These are phyloP conservation scores for Echria macrotheca DNA, from an alignment of 495 filamentous ascomycete genomes.

Conservation along the genomic window DNA sequence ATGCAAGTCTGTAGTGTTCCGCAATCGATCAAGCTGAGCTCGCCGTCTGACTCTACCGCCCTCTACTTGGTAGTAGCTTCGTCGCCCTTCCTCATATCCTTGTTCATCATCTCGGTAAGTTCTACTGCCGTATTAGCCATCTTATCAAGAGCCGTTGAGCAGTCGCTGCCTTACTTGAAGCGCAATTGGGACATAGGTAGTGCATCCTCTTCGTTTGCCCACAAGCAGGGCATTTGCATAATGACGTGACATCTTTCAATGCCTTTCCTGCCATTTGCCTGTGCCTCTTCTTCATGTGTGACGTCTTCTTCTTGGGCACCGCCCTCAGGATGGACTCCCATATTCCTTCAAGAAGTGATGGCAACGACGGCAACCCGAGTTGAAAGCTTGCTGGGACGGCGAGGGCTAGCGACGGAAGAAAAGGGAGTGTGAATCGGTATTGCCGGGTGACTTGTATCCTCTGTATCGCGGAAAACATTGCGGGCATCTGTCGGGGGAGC, in stretches of 20 bases:
- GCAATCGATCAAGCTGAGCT: too few species aligned
- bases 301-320: conserved; percentile 98
- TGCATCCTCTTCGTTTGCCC: conserved; percentile 84
- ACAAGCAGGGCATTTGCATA: conserved; percentile 85
- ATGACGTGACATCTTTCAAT: conserved; percentile 76
- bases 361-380: conserved; percentile 46
- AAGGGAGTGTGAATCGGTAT: conserved; percentile 34
- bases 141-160: too few species aligned
- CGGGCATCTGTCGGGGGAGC: conserved; percentile 33
- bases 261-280: conserved; percentile 92
- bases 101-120: conserved; percentile 29
- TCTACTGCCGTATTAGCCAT: conserved; percentile 27
- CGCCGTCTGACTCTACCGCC: too few species aligned
- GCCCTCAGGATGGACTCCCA: conserved; percentile 91
- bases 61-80: too few species aligned
- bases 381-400: conserved; percentile 52
- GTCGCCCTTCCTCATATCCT: conserved; percentile 1
- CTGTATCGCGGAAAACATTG: conserved; percentile 34
- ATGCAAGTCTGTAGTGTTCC: too few species aligned
- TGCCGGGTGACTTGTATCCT: conserved; percentile 35
- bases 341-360: conserved; percentile 60
- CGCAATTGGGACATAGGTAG: conserved; percentile 76
- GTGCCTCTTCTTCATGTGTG: conserved; percentile 90
- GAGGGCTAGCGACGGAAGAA: conserved; percentile 46
- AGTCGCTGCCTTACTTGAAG: conserved; percentile 38